These are phyloP conservation scores for Avena insularis DNA, from an alignment of 176 grass and related monocot species.

Conservation along the genomic window DNA sequence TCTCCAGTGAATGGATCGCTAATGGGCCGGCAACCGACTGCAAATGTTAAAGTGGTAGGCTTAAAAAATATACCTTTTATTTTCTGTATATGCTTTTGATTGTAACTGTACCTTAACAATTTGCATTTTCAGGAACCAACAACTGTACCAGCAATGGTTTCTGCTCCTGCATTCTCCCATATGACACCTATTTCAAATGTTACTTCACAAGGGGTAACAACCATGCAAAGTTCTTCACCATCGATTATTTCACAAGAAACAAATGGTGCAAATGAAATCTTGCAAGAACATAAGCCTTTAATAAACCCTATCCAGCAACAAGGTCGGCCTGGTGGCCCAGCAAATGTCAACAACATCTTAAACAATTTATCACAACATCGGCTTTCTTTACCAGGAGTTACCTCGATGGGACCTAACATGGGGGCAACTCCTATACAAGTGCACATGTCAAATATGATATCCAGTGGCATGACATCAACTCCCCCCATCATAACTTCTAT, in stretches of 20 bases:
- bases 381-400: conserved; percentile 64
- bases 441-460: conserved; percentile 96
- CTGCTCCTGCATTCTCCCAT: conserved; percentile 65
- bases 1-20: conserved; percentile 65
- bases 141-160: conserved; percentile 59
- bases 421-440: conserved; percentile 79
- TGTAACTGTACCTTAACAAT: background rate
- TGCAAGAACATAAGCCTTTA: conserved; percentile 88
- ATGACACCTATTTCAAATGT: conserved; percentile 61
- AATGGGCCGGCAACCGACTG: conserved; percentile 54
- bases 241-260: conserved; percentile 86
- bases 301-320: conserved; percentile 66
- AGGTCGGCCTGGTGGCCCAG: conserved; percentile 67
- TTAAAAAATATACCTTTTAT: conserved; percentile 13
- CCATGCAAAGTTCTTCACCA: conserved; percentile 73
- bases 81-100: conserved; percentile 35
- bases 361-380: conserved; percentile 84
- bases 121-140: conserved; percentile 65
- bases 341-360: conserved; percentile 80
- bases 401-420: conserved; percentile 74
- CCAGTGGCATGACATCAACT: conserved; percentile 75
- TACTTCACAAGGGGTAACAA: conserved; percentile 65
- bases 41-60: conserved; percentile 76
- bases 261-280: conserved; percentile 63
- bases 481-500: conserved; percentile 75